These are phyloP conservation scores for Phaffomyces thermotolerans DNA, from an alignment of 805 yeast species.

Conservation along the genomic window DNA sequence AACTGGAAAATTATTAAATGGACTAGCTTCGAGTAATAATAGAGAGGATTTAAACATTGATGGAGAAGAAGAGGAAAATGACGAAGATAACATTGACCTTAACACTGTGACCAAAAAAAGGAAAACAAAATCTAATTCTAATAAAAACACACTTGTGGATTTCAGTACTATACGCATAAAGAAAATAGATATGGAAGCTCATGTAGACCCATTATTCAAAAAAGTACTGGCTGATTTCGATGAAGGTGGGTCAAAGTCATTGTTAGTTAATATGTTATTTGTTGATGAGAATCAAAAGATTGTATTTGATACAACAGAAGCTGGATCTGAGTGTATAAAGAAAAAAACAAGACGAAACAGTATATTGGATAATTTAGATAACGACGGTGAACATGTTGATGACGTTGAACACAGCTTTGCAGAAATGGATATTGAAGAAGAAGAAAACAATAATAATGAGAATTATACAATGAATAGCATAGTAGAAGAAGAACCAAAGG, in stretches of 20 bases:
- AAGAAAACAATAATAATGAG: neutral
- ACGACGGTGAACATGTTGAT: constrained; percentile 7
- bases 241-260: constrained; percentile 75
- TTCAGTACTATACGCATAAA: constrained; percentile 46
- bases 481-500: constrained; percentile 2
- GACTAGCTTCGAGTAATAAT: constrained; percentile 45
- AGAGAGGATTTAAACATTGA: constrained; percentile 17
- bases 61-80: constrained; percentile 19
- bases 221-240: constrained; percentile 72
- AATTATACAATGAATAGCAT: neutral
- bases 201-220: constrained; percentile 68
- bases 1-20: constrained; percentile 77
- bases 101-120: constrained; percentile 7
- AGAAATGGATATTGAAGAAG: constrained; percentile 19
- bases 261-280: constrained; percentile 53
- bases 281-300: constrained; percentile 48
- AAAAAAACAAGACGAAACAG: constrained; percentile 6
- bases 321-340: constrained; percentile 9
- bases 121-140: constrained; percentile 15
- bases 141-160: constrained; percentile 42
- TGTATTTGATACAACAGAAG: constrained; percentile 52
- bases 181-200: constrained; percentile 55
- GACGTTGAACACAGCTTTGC: constrained; percentile 12
- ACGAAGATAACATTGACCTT: constrained; percentile 13
- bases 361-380: constrained; percentile 4